phyloP scores from a whole-genome alignment of 306 rosid genomes.

The Rubus idaeus region DNA sequence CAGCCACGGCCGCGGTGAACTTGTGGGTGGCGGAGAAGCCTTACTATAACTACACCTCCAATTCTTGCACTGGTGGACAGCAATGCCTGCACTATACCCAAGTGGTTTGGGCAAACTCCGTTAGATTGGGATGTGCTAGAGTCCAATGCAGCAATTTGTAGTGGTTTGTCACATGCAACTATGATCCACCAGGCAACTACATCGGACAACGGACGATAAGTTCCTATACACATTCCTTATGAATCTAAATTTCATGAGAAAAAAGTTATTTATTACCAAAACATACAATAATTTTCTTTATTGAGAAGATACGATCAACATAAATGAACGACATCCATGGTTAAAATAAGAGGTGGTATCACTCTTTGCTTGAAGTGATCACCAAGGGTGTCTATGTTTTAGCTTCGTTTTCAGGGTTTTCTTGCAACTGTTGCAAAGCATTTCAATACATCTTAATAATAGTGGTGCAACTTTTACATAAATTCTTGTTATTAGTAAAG shows the following conservation, averaged over 20 bases:
- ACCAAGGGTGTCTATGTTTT: background rate
- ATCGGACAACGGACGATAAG: constrained; percentile 2
- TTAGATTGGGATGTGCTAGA: constrained; percentile 47
- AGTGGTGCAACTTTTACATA: background rate
- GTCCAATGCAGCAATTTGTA: constrained; percentile 34
- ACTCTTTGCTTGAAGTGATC: background rate
- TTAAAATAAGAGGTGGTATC: background rate
- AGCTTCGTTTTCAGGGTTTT: background rate
- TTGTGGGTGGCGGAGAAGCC: constrained; percentile 42
- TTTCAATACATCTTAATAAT: background rate
- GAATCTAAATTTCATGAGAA: background rate
- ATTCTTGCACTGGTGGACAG: constrained; percentile 30
- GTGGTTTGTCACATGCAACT: constrained; percentile 41
- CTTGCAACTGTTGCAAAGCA: background rate
- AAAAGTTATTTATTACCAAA: background rate
- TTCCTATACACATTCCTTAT: background rate
- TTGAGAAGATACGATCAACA: background rate
- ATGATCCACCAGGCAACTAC: constrained; percentile 48
- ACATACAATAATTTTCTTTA: background rate
- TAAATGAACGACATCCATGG: background rate
- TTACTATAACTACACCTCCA: constrained; percentile 26
- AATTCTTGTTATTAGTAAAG: too few relatives aligned
- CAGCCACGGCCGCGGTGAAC: constrained; percentile 23
- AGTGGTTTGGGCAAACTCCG: constrained; percentile 42
- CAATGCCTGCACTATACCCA: constrained; percentile 49